Base-by-base conservation (phyloP, 1,284 basidiomycete species). In the Cryptococcus deneoformans region DNA sequence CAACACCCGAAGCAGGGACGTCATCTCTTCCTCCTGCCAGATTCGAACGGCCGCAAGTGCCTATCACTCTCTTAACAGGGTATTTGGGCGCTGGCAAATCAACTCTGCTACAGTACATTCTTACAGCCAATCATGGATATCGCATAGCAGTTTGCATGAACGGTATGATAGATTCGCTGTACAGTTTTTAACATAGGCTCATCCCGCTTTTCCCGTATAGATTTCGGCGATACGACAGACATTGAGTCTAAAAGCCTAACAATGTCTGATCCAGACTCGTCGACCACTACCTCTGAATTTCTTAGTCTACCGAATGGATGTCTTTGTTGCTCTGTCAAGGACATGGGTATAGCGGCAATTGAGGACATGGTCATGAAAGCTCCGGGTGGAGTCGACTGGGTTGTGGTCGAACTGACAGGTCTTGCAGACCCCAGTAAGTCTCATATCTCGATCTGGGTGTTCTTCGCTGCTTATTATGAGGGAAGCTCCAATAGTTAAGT, bases 101-200 rank as follows among this genome's bases (percentile, higher is more conserved):
- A 6, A 94, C 92, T 0, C 79, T 95, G 40, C 82, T 97, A 11
- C 70, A 81, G 67, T 86, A 91, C 40, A 94, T 96, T 61, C 79
- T 97, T 59, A 93, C 89, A 5, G 90, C 91, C 69, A 82, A 87
- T 47, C 93, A 96, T 82, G 92, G 93, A 1, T 91, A 92, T 70
- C 85, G 89, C 44, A 95, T 97, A 61, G 93, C 93, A 4, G 93
- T 97, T 29, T 95, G 96, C 68, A 93, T 97, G 91, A 97, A 96
- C 71, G 92, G 76, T 76, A 20, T 37, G 73, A 59, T 20, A 20
- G 20, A 20, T 20, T 20, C 20, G 20, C 2, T 20, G 20, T 20
- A 20, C 20, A 20, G 20, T 20, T 20, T 20, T 20, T 20, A 20
- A 20, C 20, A 20, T 20, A 20, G 20, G 20, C 20, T 20, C 20